These are phyloP conservation scores for Plenodomus biglobosus DNA, from an alignment of 2,329 filamentous ascomycete genomes.

Conservation along the genomic window DNA sequence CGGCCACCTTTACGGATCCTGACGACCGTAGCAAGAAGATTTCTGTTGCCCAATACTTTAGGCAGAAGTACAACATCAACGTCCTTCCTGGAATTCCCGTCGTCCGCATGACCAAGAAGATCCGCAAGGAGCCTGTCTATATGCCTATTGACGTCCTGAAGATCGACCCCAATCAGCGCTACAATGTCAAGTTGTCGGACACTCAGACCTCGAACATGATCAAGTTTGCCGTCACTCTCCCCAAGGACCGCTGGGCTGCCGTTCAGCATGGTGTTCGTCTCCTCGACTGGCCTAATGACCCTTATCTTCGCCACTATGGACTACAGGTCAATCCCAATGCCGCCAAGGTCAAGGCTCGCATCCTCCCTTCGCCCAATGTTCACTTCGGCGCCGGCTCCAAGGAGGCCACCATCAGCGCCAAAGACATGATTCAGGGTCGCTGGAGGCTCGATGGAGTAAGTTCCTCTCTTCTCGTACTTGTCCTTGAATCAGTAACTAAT, in stretches of 20 bases:
- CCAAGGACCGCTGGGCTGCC: slow-evolving; percentile 64
- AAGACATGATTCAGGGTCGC: slow-evolving; percentile 63
- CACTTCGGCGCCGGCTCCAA: slow-evolving; percentile 56
- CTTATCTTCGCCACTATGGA: slow-evolving; percentile 71
- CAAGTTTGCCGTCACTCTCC: slow-evolving; percentile 83
- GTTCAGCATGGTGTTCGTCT: slow-evolving; percentile 69
- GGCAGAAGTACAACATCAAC: slow-evolving; percentile 53
- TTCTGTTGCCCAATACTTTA: slow-evolving; percentile 62
- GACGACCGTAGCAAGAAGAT: slow-evolving; percentile 59
- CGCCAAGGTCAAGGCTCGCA: slow-evolving; percentile 64
- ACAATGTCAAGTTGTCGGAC: slow-evolving; percentile 60
- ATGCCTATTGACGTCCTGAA: slow-evolving; percentile 60
- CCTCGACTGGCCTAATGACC: slow-evolving; percentile 69
- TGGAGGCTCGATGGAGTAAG: slow-evolving; percentile 71
- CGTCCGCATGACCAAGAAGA: slow-evolving; percentile 60
- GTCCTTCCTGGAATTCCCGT: slow-evolving; percentile 57
- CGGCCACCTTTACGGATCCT: slow-evolving; percentile 56
- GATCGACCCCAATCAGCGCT: slow-evolving; percentile 59
- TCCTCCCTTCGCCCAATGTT: slow-evolving; percentile 72
- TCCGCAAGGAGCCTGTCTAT: slow-evolving; percentile 45
- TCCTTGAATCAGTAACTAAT: background rate
- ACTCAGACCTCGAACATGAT: slow-evolving; percentile 82
- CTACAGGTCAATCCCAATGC: slow-evolving; percentile 67
- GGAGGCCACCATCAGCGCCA: slow-evolving; percentile 24
- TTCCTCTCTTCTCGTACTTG: background rate